Evolutionary conservation across 306 rosid species (phyloP), one percentile per base, ranked within the genome.

Genomic region (Gillenia trifoliata): DNA sequence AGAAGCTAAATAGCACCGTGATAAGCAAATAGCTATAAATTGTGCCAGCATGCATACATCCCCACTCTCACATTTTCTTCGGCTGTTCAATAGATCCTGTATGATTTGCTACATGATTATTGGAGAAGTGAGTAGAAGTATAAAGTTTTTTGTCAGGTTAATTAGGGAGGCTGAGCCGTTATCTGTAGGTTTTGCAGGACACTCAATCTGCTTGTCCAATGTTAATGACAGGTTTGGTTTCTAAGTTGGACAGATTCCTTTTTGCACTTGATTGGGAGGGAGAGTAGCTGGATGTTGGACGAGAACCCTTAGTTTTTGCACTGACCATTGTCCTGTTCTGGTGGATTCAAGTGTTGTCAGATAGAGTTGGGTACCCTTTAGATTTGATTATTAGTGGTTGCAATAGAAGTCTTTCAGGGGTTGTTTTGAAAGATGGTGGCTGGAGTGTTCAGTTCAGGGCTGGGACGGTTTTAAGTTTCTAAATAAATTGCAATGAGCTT

Each of bases 31-130:
- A 16, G n/a, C 31, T 7, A 23, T 38, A 25, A 45, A 16, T 45
- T 57, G 47, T 68, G 36, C 62, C 41, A 7, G 41, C 41, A 38
- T 38, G 0, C 41, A 38, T 38, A 8, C 40, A 36, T 36, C 10
- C 40, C 40, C 40, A 36, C 40, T 8, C 40, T 36, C 40, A 36
- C 40, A 8, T 36, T 36, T 36, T 10, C 40, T 36, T n/a, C 50
- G 61, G 79, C 34, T 57, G 72, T 75, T 65, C 25, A 15, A 66
- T 56, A 55, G 30, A 63, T 16, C 57, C 64, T 67, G 80, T 72
- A 56, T 82, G 40, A 43, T 50, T 66, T 75, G 22, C 25, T 26
- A 72, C 55, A 59, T 83, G 68, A 70, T 83, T 67, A 50, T 50
- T 16, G 56, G 56, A n/a, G 23, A 50, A 50, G 56, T 19, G 56